phyloP scores from a whole-genome alignment of 768 basidiomycete species.

The Psilocybe azurescens region DNA sequence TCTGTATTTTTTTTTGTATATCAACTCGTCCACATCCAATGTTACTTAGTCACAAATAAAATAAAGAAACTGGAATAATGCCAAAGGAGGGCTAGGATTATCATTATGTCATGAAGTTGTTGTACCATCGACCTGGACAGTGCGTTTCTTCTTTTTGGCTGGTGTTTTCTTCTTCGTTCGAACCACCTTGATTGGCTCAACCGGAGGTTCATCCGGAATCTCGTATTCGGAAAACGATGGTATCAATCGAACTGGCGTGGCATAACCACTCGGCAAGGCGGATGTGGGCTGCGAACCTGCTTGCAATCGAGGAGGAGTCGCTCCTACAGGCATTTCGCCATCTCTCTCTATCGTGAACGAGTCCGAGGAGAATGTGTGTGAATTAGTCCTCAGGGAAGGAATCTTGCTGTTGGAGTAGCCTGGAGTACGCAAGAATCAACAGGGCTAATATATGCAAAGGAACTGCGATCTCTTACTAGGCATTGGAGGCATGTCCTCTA shows the following conservation, averaged over 20 bases:
- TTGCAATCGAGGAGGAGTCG: slow-evolving; percentile 24
- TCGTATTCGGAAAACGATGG: slow-evolving; percentile 60
- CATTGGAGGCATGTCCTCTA: slow-evolving; percentile 74
- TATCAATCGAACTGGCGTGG: slow-evolving; percentile 40
- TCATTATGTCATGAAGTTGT: slow-evolving; percentile 1
- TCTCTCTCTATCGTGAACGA: slow-evolving; percentile 72
- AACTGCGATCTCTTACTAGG: slow-evolving; percentile 10
- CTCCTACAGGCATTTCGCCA: slow-evolving; percentile 87
- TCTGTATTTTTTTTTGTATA: slow-evolving; percentile 31
- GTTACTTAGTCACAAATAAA: slow-evolving; percentile 15
- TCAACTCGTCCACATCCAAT: slow-evolving; percentile 15
- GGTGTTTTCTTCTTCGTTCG: slow-evolving; percentile 70
- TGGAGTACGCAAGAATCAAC: slow-evolving; percentile 15
- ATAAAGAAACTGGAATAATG: slow-evolving; percentile 10
- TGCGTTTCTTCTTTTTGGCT: slow-evolving; percentile 77
- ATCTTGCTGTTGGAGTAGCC: slow-evolving; percentile 39
- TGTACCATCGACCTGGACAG: slow-evolving; percentile 22
- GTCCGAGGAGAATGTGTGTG: slow-evolving; percentile 45
- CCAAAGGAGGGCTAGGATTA: not conserved
- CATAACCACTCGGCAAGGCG: slow-evolving; percentile 25
- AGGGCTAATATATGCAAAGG: not conserved
- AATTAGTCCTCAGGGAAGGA: slow-evolving; percentile 48
- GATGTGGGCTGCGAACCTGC: slow-evolving; percentile 31
- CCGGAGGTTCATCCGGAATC: slow-evolving; percentile 49
- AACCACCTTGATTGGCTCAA: slow-evolving; percentile 78